A percentile compares a stretch with the other conserved stretches of the same genome.
phyloP scores from a whole-genome alignment of 345 rosid genomes.

The Citrus australasica region DNA sequence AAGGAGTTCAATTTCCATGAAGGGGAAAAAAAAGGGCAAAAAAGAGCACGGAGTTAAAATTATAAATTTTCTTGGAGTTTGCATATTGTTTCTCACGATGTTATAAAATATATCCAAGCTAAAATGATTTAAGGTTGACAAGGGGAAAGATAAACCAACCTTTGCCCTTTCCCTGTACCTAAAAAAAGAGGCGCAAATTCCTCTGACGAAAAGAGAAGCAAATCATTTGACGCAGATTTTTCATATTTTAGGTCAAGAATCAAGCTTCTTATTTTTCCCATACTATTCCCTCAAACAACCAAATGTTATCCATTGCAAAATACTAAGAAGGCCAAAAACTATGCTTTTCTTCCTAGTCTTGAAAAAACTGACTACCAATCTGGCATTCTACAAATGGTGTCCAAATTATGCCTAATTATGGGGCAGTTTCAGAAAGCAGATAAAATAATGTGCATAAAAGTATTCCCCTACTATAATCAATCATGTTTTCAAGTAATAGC shows the following conservation, averaged over 20 bases:
- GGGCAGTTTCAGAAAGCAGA: background rate
- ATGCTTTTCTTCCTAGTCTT: background rate
- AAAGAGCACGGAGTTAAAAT: no score
- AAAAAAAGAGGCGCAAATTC: background rate
- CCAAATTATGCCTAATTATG: background rate
- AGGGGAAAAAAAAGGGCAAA: no score
- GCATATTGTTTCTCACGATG: background rate
- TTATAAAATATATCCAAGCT: background rate
- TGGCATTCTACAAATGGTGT: background rate
- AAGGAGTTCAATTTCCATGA: background rate
- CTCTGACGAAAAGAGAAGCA: background rate
- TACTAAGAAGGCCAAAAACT: background rate
- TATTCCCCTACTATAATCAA: background rate
- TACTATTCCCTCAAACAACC: background rate
- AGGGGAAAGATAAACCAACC: background rate
- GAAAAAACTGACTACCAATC: background rate
- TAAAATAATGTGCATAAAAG: background rate
- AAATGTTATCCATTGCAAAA: background rate
- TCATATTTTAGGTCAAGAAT: background rate
- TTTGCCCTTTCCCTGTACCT: background rate
- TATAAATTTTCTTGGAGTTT: background rate
- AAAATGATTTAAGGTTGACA: background rate
- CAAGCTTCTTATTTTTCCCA: background rate
- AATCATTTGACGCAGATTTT: background rate
- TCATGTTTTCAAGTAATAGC: slow-evolving; percentile 1